Conservation (phyloP, 768 basidiomycete genomes). For the Thelephora ganbajun region DNA sequence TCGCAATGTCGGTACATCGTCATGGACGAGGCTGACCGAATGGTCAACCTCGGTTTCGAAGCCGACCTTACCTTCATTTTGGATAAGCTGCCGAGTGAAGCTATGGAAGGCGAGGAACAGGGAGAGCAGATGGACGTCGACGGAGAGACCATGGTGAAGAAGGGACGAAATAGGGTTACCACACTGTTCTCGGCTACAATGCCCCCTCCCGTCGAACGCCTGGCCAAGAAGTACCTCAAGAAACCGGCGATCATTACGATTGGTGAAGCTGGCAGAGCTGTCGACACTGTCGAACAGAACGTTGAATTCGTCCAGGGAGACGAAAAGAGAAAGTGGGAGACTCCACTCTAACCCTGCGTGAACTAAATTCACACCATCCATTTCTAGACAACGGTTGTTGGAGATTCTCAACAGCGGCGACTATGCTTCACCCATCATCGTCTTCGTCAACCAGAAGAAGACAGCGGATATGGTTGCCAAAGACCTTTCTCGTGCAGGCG, state of each 20-base stretch:
- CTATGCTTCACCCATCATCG: slow-evolving; percentile 86
- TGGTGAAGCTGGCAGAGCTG: slow-evolving; percentile 94
- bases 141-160: slow-evolving; percentile 47
- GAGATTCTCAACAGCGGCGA: slow-evolving; percentile 86
- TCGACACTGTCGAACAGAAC: slow-evolving; percentile 93
- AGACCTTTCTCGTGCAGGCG: slow-evolving; percentile 79
- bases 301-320: slow-evolving; percentile 89
- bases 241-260: slow-evolving; percentile 94
- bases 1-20: slow-evolving; percentile 97
- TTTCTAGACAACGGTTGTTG: slow-evolving; percentile 57
- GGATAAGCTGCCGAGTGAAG: slow-evolving; percentile 78
- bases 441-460: slow-evolving; percentile 99
- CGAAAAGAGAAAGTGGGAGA: slow-evolving; percentile 87
- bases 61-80: slow-evolving; percentile 88
- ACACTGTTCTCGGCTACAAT: slow-evolving; percentile 97
- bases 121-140: slow-evolving; percentile 72
- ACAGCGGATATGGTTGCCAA: slow-evolving; percentile 97
- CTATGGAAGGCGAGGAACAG: slow-evolving; percentile 76
- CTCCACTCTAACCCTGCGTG: neutral
- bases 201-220: slow-evolving; percentile 92
- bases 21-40: slow-evolving; percentile 99
- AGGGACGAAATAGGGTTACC: slow-evolving; percentile 80
- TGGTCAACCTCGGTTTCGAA: slow-evolving; percentile 98
- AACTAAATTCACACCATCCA: slow-evolving; percentile 3
- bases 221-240: slow-evolving; percentile 88